Conservation (phyloP, 208 protist species). For the Leishmania major region DNA sequence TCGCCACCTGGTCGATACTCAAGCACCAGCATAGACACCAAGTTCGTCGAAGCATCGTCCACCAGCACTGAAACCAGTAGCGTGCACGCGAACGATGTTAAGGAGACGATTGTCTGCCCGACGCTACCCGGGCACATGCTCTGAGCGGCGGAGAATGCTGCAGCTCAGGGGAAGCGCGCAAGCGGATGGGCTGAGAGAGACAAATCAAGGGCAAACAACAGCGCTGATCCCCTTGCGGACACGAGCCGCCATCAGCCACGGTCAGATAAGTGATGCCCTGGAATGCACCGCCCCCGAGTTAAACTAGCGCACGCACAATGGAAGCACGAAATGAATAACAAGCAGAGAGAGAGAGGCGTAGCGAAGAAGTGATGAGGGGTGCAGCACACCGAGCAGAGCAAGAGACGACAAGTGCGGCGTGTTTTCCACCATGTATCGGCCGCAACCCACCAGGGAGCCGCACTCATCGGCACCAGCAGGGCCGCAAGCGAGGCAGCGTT, state of each 20-base stretch:
- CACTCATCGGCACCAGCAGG: not conserved
- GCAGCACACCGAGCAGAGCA: not conserved
- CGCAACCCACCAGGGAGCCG: not conserved
- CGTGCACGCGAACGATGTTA: constrained; percentile 4
- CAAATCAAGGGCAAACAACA: not conserved
- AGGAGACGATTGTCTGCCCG: not conserved
- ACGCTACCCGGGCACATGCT: not conserved
- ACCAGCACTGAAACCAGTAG: not conserved
- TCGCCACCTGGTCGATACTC: constrained; percentile 58
- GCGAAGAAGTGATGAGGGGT: constrained; percentile 15
- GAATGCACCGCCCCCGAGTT: not conserved
- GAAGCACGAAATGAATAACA: not conserved
- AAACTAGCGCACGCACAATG: not conserved
- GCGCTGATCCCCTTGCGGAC: not conserved
- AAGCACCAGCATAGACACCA: constrained; percentile 30
- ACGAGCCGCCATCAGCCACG: not conserved
- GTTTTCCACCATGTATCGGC: not conserved
- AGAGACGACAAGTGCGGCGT: not conserved
- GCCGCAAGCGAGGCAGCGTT: not conserved
- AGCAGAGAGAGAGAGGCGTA: not conserved
- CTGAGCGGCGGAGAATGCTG: not conserved
- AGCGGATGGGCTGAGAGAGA: not conserved
- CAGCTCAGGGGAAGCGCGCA: too few species aligned
- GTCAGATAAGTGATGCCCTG: not conserved
- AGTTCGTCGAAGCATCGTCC: constrained; percentile 29